Base-by-base conservation (phyloP, 768 basidiomycete species). In the Rhodotorula toruloides region DNA sequence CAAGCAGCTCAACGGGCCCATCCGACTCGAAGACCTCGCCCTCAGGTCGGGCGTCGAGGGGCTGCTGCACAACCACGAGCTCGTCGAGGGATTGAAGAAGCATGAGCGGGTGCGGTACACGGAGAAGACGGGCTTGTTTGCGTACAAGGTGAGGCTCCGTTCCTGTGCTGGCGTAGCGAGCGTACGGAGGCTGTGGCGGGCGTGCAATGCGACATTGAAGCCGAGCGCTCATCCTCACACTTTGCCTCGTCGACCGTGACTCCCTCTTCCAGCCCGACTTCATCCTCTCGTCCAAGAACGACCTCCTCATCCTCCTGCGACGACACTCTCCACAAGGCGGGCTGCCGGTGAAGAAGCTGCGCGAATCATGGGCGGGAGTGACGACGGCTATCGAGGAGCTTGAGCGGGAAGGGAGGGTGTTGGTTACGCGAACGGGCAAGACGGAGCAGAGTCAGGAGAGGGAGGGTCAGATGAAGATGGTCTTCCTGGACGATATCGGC, bases 281-380 rank as follows among this genome's bases (percentile, higher is more conserved):
- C 75, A 86, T 86, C 63, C 88, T 94, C 72, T 84, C 87, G 36
- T 90, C 85, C 74, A 92, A 92, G 79, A 86, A 85, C 7, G 85
- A 90, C 0, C 81, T 94, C 6, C 78, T 94, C 22, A 87, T 85
- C 0, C 89, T 93, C 76, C 90, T 96, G 43, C 89, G 91, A 74
- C 85, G 88, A 1, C 85, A 89, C 72, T 88, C 89, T 3, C 84
- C 86, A 36, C 87, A 86, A 72, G 90, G 90, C 17, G 87, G 89
- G 4, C 84, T 94, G 37, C 84, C 89, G 21, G 87, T 94, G 37
- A 85, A 89, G 27, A 82, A 85, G 2, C 79, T 96, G 47, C 91
- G 92, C 74, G 91, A 94, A 76, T 87, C 88, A 21, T 96, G 91
- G 90, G 88, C 89, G 72, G 88, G 89, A 71, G 88, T 91, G 0